Conservation (phyloP, 2,329 filamentous ascomycete genomes). For the Cercospora sp. region DNA sequence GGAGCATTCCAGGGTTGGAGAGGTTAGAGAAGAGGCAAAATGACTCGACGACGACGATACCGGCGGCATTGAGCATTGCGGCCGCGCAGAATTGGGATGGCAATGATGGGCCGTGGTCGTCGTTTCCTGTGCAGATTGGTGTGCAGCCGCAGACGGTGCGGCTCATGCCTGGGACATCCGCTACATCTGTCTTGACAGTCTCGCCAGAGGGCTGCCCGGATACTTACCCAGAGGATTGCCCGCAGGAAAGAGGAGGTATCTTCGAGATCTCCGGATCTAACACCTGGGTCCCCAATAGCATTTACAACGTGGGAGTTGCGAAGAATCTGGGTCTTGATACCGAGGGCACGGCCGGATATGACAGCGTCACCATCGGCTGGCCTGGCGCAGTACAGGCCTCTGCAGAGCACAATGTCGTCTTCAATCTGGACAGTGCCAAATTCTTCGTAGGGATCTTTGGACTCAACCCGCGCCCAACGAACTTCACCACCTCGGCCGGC, state of each 20-base stretch:
- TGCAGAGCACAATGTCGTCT: conserved; percentile 35
- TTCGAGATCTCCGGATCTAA: conserved; percentile 58
- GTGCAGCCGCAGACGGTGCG: conserved; percentile 38
- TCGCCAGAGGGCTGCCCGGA: conserved; percentile 34
- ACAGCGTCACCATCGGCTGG: conserved; percentile 40
- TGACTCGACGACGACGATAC: conserved; percentile 27
- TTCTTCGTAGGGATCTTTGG: conserved; percentile 41
- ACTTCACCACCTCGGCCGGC: conserved; percentile 35
- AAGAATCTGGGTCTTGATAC: conserved; percentile 52
- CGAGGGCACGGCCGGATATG: conserved; percentile 36
- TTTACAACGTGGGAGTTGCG: conserved; percentile 61
- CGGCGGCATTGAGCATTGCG: conserved; percentile 37
- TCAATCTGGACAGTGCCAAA: conserved; percentile 30
- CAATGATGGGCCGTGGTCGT: conserved; percentile 40
- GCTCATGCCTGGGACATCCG: conserved; percentile 37
- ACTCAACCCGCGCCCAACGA: conserved; percentile 39
- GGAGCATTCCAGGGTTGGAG: conserved; percentile 4
- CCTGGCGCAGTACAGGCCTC: conserved; percentile 36
- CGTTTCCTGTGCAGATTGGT: conserved; percentile 41
- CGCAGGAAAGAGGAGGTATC: conserved; percentile 33
- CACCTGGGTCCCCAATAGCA: conserved; percentile 61
- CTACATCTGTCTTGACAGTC: conserved; percentile 35
- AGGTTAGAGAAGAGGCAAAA: background rate
- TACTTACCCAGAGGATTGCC: conserved; percentile 34
- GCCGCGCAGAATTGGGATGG: conserved; percentile 44